Percentiles rank a stretch among this genome's conserved stretches.
phyloP scores from a whole-genome alignment of 345 rosid species.

The Salix arbutifolia region DNA sequence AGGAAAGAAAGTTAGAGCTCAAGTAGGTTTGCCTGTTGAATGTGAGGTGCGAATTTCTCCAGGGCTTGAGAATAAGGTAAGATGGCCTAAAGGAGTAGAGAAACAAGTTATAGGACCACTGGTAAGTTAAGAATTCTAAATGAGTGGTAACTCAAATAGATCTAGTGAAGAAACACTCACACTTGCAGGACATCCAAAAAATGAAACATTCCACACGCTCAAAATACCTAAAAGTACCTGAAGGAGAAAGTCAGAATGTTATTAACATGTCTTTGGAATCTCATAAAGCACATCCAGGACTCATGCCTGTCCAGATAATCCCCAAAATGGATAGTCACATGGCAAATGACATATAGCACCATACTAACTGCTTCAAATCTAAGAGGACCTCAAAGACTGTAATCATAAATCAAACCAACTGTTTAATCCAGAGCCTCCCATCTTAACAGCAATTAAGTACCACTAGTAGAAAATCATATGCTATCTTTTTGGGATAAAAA shows the following conservation, averaged over 20 bases:
- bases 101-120: constrained; percentile 10
- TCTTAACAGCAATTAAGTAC: background rate
- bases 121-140: constrained; percentile 6
- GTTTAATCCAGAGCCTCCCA: background rate
- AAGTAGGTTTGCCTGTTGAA: constrained; percentile 67
- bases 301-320: background rate
- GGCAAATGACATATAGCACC: background rate
- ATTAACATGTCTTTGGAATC: background rate
- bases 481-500: background rate
- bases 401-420: background rate
- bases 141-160: constrained; percentile 4
- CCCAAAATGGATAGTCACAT: background rate
- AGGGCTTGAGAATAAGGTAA: constrained; percentile 92
- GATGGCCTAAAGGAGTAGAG: constrained; percentile 62
- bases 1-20: background rate
- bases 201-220: constrained; percentile 91
- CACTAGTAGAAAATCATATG: background rate
- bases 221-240: constrained; percentile 88
- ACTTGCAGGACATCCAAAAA: constrained; percentile 90
- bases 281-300: background rate
- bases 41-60: constrained; percentile 94
- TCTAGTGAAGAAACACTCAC: constrained; percentile 38
- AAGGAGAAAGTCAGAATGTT: constrained; percentile 10
- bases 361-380: background rate
- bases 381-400: background rate